phyloP scores from a whole-genome alignment of 768 basidiomycete genomes.

The Pleurotus salmoneostramineus region DNA sequence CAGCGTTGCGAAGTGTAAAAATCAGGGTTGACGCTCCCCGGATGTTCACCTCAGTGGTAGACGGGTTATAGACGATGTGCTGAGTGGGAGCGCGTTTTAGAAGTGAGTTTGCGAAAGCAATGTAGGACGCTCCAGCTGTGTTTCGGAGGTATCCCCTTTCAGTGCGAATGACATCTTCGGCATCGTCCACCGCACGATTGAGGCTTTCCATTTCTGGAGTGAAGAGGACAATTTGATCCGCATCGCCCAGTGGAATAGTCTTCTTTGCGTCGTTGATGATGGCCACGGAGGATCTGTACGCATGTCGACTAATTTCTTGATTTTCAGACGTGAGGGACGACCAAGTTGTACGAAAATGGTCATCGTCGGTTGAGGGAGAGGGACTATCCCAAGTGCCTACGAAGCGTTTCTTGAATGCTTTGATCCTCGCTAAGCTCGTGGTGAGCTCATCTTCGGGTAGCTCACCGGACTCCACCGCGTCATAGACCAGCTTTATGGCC shows the following conservation, averaged over 20 bases:
- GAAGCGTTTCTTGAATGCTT: slow-evolving; percentile 46
- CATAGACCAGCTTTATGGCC: slow-evolving; percentile 48
- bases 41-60: slow-evolving; percentile 7
- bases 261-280: slow-evolving; percentile 37
- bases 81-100: slow-evolving; percentile 23
- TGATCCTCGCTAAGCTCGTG: slow-evolving; percentile 42
- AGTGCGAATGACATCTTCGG: slow-evolving; percentile 38
- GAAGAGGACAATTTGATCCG: slow-evolving; percentile 35
- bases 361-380: slow-evolving; percentile 15
- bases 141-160: slow-evolving; percentile 42
- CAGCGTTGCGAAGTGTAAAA: slow-evolving; percentile 58
- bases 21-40: slow-evolving; percentile 27
- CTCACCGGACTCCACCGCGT: slow-evolving; percentile 41
- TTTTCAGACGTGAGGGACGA: slow-evolving; percentile 33
- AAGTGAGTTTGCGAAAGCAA: slow-evolving; percentile 41
- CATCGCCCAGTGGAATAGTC: slow-evolving; percentile 28
- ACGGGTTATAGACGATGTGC: slow-evolving; percentile 44
- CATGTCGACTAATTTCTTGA: slow-evolving; percentile 34
- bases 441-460: slow-evolving; percentile 34
- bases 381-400: slow-evolving; percentile 42
- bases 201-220: slow-evolving; percentile 56
- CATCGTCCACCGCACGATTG: slow-evolving; percentile 61
- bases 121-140: slow-evolving; percentile 54
- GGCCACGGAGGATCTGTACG: slow-evolving; percentile 45
- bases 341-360: slow-evolving; percentile 25